phyloP scores from a whole-genome alignment of 1,139 yeast genomes.

The Torulaspora globosa region DNA sequence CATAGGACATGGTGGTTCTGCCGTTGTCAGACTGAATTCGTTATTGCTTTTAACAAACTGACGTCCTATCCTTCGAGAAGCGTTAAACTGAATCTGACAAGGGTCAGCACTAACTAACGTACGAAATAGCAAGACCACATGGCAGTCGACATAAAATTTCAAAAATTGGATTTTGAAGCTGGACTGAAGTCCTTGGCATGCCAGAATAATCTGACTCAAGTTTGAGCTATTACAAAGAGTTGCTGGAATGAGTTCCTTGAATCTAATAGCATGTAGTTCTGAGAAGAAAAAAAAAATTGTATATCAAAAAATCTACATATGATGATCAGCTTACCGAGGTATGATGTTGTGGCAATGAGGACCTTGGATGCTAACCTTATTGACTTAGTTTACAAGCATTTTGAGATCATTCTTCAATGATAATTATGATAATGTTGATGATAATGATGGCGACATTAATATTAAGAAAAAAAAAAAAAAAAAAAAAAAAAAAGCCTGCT shows the following conservation, averaged over 20 bases:
- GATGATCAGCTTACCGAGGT: neutral
- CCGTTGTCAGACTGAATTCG: neutral
- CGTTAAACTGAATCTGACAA: neutral
- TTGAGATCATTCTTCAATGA: neutral
- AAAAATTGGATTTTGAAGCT: neutral
- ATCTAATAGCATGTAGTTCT: neutral
- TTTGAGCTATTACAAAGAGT: too few relatives aligned
- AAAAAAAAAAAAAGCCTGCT: neutral
- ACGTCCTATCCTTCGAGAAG: neutral
- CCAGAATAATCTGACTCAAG: neutral
- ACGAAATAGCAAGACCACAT: constrained; percentile 3
- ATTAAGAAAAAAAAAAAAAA: neutral
- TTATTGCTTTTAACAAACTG: neutral
- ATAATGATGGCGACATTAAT: constrained; percentile 1
- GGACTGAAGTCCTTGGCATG: neutral
- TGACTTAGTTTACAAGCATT: neutral
- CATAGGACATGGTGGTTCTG: constrained; percentile 11
- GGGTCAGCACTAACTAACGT: neutral
- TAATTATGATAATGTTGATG: neutral
- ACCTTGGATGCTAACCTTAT: neutral
- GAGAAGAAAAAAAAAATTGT: neutral
- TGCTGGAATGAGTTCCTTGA: too few relatives aligned
- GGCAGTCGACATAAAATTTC: neutral
- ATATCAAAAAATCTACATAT: neutral
- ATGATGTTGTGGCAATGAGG: neutral